phyloP scores from a whole-genome alignment of 2,329 filamentous ascomycete genomes.

The Keithomyces neogunnii region DNA sequence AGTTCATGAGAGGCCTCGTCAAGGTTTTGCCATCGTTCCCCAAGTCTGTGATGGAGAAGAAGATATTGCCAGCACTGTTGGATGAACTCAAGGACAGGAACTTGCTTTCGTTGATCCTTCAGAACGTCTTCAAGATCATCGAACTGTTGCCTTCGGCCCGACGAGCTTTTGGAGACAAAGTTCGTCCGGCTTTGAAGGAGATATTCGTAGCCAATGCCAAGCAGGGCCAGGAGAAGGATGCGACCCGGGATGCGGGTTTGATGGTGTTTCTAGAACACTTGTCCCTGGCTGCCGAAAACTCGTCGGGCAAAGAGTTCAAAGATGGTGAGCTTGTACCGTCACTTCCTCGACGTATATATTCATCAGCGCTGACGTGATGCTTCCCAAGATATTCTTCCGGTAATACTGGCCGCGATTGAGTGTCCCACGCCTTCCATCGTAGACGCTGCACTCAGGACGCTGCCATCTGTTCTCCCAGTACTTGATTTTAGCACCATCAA shows the following conservation, averaged over 20 bases:
- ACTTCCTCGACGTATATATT: not conserved
- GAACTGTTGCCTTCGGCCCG: slow-evolving; percentile 68
- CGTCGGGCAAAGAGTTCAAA: slow-evolving; percentile 86
- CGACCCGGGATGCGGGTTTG: slow-evolving; percentile 76
- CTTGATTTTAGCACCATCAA: slow-evolving; percentile 97
- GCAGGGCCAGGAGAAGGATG: slow-evolving; percentile 62
- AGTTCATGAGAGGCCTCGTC: slow-evolving; percentile 82
- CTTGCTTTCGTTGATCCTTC: slow-evolving; percentile 73
- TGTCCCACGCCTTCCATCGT: slow-evolving; percentile 84
- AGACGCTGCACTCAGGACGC: slow-evolving; percentile 70
- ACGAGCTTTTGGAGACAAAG: slow-evolving; percentile 73
- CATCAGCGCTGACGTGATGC: slow-evolving; percentile 1
- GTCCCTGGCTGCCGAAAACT: slow-evolving; percentile 66
- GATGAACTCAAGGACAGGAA: slow-evolving; percentile 94
- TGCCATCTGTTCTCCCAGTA: slow-evolving; percentile 74
- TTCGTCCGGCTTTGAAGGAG: slow-evolving; percentile 76
- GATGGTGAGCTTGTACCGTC: slow-evolving; percentile 52
- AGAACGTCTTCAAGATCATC: slow-evolving; percentile 88
- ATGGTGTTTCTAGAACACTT: slow-evolving; percentile 89
- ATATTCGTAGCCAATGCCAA: slow-evolving; percentile 63
- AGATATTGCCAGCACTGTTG: slow-evolving; percentile 77
- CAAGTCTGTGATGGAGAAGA: slow-evolving; percentile 88
- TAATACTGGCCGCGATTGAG: slow-evolving; percentile 75
- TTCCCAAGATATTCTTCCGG: slow-evolving; percentile 68
- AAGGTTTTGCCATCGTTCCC: slow-evolving; percentile 89